Percentiles rank a stretch among this genome's conserved stretches.
These are phyloP conservation scores for Fusarium devonianum DNA, from an alignment of 2,329 filamentous ascomycete species.

Conservation along the genomic window DNA sequence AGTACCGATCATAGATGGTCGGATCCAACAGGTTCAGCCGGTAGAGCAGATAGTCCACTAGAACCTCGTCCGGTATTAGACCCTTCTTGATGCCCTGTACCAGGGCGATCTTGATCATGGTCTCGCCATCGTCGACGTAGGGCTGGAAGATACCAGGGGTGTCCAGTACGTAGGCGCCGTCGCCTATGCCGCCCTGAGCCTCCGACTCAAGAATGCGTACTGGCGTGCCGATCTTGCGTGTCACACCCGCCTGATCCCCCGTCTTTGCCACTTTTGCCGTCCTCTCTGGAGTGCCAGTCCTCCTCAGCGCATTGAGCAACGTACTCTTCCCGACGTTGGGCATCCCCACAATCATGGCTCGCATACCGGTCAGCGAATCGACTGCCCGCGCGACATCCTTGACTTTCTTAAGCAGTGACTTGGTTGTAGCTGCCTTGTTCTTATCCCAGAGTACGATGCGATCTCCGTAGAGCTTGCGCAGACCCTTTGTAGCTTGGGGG, in stretches of 20 bases:
- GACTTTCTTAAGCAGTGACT: conserved; percentile 50
- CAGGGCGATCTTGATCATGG: conserved; percentile 94
- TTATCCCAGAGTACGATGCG: conserved; percentile 56
- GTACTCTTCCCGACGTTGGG: conserved; percentile 97
- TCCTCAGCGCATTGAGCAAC: conserved; percentile 85
- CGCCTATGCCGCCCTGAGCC: conserved; percentile 55
- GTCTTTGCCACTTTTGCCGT: conserved; percentile 76
- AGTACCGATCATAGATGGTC: conserved; percentile 66
- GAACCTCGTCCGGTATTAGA: conserved; percentile 75
- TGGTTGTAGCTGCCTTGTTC: conserved; percentile 44
- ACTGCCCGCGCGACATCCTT: conserved; percentile 43
- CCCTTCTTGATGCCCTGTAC: conserved; percentile 91
- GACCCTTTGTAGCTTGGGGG: conserved; percentile 35
- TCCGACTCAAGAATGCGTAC: conserved; percentile 72
- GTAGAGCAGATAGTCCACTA: conserved; percentile 91
- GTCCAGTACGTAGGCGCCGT: conserved; percentile 84
- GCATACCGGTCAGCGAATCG: conserved; percentile 77
- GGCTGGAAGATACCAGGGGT: conserved; percentile 96
- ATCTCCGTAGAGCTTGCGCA: conserved; percentile 47
- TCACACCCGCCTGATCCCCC: conserved; percentile 88
- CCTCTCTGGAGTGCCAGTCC: conserved; percentile 61
- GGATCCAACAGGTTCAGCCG: conserved; percentile 76
- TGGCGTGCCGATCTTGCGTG: conserved; percentile 80
- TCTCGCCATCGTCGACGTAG: conserved; percentile 82
- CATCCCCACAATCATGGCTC: conserved; percentile 92